A percentile compares a stretch with the other conserved stretches of the same genome.
phyloP scores from a whole-genome alignment of 2,329 filamentous ascomycete genomes.

The Fusarium verticillioides region DNA sequence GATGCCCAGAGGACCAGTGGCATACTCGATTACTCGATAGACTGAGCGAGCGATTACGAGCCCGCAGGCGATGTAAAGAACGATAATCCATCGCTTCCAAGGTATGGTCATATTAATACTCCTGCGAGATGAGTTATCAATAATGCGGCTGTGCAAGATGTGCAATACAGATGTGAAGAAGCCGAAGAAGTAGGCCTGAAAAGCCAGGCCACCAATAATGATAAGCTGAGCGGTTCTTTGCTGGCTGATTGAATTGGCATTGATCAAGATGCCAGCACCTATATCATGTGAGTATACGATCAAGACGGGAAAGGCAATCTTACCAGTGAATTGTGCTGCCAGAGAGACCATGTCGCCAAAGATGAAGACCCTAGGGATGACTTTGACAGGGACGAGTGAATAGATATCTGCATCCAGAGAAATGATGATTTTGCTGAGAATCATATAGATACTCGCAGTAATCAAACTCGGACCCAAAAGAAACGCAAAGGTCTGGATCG shows the following conservation, averaged over 20 bases:
- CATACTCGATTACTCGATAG: conserved; percentile 56
- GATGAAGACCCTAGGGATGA: conserved; percentile 62
- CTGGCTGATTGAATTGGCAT: conserved; percentile 32
- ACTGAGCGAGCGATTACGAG: conserved; percentile 53
- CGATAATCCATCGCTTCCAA: conserved; percentile 42
- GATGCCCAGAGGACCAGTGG: conserved; percentile 45
- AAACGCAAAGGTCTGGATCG: conserved; percentile 51
- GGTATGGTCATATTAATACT: conserved; percentile 30
- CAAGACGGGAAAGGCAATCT: accelerated
- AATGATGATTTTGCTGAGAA: conserved; percentile 53
- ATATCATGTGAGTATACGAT: background rate
- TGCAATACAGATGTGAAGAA: conserved; percentile 60
- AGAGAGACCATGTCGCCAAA: conserved; percentile 59
- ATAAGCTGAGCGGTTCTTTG: conserved; percentile 54
- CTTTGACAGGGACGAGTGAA: conserved; percentile 54
- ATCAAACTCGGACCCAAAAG: conserved; percentile 53
- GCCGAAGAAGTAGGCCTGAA: conserved; percentile 65
- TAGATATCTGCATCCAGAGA: conserved; percentile 50
- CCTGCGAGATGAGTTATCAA: background rate
- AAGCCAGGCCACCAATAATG: conserved; percentile 61
- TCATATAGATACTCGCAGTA: conserved; percentile 58
- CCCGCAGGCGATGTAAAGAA: conserved; percentile 35
- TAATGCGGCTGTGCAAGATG: conserved; percentile 54
- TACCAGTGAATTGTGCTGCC: conserved; percentile 33
- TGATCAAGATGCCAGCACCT: conserved; percentile 35